Evolutionary conservation across 202 grass and related monocot species (phyloP).

Genomic region (Digitaria exilis): DNA sequence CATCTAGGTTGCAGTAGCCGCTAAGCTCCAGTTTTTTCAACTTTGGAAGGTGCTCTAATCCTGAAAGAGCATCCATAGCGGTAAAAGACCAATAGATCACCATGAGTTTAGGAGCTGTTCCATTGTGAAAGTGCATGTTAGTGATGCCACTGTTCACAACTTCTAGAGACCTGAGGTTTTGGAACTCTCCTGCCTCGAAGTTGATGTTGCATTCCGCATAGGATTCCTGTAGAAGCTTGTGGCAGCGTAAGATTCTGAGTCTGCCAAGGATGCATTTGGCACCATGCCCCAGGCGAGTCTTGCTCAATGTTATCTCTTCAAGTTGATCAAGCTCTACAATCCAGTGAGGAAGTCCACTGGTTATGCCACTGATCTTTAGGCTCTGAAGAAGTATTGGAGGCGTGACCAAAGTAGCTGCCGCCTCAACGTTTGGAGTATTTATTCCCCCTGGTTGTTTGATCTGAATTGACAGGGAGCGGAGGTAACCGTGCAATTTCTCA

Average conservation of each 20-base stretch:
- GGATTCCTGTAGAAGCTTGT: neutral
- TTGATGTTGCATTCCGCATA: neutral
- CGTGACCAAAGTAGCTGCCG: no score
- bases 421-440: no score
- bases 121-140: neutral
- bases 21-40: conserved; percentile 15
- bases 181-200: neutral
- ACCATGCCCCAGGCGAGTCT: neutral
- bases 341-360: neutral
- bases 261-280: neutral
- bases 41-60: neutral
- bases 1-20: neutral
- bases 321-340: neutral
- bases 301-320: conserved; percentile 13
- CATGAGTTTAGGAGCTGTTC: neutral
- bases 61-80: neutral
- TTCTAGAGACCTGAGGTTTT: neutral
- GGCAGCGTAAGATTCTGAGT: conserved; percentile 3
- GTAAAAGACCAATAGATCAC: neutral
- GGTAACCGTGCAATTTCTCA: neutral
- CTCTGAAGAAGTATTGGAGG: neutral
- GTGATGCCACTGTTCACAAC: neutral
- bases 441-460: neutral
- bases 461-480: conserved; percentile 15
- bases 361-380: neutral